Conservation (phyloP, 1,284 basidiomycete genomes). For the Trichosporon asahii region DNA sequence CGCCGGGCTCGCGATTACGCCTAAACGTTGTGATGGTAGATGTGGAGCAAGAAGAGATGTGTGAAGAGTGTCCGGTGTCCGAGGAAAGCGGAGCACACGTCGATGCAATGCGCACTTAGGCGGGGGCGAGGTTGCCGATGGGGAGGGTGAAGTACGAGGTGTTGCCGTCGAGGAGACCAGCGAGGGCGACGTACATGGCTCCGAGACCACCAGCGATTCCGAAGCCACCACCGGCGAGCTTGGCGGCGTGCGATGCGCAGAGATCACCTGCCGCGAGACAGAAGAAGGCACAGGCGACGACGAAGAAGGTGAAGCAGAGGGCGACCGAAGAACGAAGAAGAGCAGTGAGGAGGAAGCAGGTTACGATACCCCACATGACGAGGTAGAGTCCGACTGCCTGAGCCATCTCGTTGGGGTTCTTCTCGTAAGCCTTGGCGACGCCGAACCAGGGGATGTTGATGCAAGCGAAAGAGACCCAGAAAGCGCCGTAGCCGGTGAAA, state of each 20-base stretch:
- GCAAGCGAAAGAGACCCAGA: slow-evolving; percentile 56
- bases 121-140: slow-evolving; percentile 36
- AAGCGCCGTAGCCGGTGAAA: slow-evolving; percentile 71
- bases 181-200: slow-evolving; percentile 53
- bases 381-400: slow-evolving; percentile 54
- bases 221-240: slow-evolving; percentile 68
- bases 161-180: slow-evolving; percentile 51
- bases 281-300: slow-evolving; percentile 60
- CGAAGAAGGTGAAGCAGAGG: slow-evolving; percentile 60
- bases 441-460: slow-evolving; percentile 50
- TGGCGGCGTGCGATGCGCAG: slow-evolving; percentile 30
- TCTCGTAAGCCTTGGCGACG: slow-evolving; percentile 53
- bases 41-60: not conserved
- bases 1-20: slow-evolving; percentile 2
- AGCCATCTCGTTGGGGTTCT: slow-evolving; percentile 56
- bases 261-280: slow-evolving; percentile 48
- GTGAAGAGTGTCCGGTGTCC: not conserved
- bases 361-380: slow-evolving; percentile 43
- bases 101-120: not conserved
- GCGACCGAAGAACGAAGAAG: slow-evolving; percentile 17
- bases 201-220: slow-evolving; percentile 55
- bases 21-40: not conserved
- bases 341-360: slow-evolving; percentile 12
- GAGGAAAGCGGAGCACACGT: not conserved
- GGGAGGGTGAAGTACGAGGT: slow-evolving; percentile 50